A percentile compares a stretch with the other conserved stretches of the same genome.
phyloP scores from a whole-genome alignment of 2,329 filamentous ascomycete species.

The Tricladium varicosporioides region DNA sequence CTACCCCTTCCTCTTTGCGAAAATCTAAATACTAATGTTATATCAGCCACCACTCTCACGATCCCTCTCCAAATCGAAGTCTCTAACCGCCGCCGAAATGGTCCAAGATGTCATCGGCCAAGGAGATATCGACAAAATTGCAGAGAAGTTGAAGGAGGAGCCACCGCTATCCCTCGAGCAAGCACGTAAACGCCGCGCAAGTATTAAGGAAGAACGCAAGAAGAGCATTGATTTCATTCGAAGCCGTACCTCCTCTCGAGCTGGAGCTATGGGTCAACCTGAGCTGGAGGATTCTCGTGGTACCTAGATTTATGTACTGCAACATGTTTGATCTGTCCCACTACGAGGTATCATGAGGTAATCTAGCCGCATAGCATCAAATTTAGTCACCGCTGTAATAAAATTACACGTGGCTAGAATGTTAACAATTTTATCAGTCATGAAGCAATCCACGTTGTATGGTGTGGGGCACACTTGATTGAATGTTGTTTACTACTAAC shows the following conservation, averaged over 20 bases:
- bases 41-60: neutral
- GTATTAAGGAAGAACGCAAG: constrained; percentile 19
- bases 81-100: constrained; percentile 6
- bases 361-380: too few relatives aligned
- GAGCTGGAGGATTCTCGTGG: neutral
- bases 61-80: constrained; percentile 1
- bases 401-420: too few relatives aligned
- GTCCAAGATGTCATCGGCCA: neutral
- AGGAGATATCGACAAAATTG: neutral
- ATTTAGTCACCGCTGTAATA: too few relatives aligned
- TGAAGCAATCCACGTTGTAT: too few relatives aligned
- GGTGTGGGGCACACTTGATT: too few relatives aligned
- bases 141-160: constrained; percentile 8
- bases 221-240: constrained; percentile 18
- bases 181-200: constrained; percentile 18
- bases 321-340: too few relatives aligned
- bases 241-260: constrained; percentile 31
- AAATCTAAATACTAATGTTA: too few relatives aligned
- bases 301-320: neutral
- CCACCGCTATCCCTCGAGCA: constrained; percentile 16
- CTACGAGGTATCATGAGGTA: too few relatives aligned
- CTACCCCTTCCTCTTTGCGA: too few relatives aligned
- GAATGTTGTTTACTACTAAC: too few relatives aligned
- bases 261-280: constrained; percentile 2
- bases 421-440: too few relatives aligned